Evolutionary conservation across 257 asterid species (phyloP).

Genomic region (Asclepias syriaca): DNA sequence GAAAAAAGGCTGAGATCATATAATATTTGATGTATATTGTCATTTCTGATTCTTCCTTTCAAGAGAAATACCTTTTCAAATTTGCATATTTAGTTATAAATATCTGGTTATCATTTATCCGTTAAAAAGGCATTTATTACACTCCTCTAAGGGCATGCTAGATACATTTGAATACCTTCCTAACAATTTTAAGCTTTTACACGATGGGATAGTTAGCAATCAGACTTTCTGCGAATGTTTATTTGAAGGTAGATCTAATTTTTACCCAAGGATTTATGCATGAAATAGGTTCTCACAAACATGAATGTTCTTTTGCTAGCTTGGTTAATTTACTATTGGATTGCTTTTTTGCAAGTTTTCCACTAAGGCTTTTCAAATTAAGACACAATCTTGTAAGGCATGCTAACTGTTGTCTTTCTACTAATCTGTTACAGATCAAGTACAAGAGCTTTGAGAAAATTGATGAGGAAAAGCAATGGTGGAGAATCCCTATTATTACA

Average conservation of each 20-base stretch:
- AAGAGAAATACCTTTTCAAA: background rate
- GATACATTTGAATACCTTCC: background rate
- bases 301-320: background rate
- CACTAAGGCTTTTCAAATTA: background rate
- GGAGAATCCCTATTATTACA: conserved; percentile 83
- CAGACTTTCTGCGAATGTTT: too few species aligned
- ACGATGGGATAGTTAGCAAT: background rate
- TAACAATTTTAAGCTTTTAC: conserved; percentile 4
- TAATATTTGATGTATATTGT: background rate
- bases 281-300: background rate
- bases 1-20: background rate
- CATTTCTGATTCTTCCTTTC: background rate
- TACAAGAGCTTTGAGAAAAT: conserved; percentile 83
- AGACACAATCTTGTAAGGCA: background rate
- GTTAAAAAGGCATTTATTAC: background rate
- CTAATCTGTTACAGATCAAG: conserved; percentile 51
- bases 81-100: background rate
- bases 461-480: conserved; percentile 86
- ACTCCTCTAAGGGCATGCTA: background rate
- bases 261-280: background rate
- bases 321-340: background rate
- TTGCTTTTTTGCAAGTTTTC: background rate
- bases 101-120: background rate
- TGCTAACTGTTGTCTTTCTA: conserved; percentile 9
- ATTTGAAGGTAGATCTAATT: background rate